Conservation (phyloP, 805 yeast species). For the Spathaspora girioi region DNA sequence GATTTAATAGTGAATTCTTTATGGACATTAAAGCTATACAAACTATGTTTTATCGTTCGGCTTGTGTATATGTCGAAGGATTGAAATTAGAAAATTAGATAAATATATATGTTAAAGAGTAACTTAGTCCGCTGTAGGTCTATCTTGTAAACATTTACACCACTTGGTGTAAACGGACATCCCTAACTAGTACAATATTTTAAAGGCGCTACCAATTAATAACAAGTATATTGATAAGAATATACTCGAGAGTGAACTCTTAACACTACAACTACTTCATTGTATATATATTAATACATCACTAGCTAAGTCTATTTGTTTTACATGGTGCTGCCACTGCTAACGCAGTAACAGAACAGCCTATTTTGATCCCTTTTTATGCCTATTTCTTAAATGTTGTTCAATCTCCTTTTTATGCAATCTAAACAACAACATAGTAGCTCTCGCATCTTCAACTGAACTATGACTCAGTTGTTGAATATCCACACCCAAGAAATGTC, state of each 20-base stretch:
- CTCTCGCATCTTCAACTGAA: constrained; percentile 87
- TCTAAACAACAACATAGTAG: constrained; percentile 79
- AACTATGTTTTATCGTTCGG: constrained; percentile 34
- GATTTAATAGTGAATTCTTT: constrained; percentile 6
- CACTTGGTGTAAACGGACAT: no score
- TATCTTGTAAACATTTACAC: no score
- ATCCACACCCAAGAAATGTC: constrained; percentile 51
- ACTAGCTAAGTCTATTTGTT: no score
- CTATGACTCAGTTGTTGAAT: constrained; percentile 79
- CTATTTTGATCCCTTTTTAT: background rate
- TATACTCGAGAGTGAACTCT: no score
- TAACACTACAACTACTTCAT: no score
- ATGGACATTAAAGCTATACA: constrained; percentile 20
- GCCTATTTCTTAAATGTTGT: constrained; percentile 13
- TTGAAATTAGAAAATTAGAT: constrained; percentile 27
- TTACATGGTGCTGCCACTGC: no score
- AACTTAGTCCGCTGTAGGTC: no score
- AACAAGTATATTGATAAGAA: no score
- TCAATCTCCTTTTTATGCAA: constrained; percentile 62
- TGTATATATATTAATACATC: no score
- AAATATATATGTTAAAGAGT: background rate
- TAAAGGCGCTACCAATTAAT: no score
- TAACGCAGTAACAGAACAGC: no score
- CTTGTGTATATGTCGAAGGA: constrained; percentile 35
- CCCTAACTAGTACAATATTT: no score